Conservation (phyloP, 2,329 filamentous ascomycete genomes). For the Monosporascus cannonballus region DNA sequence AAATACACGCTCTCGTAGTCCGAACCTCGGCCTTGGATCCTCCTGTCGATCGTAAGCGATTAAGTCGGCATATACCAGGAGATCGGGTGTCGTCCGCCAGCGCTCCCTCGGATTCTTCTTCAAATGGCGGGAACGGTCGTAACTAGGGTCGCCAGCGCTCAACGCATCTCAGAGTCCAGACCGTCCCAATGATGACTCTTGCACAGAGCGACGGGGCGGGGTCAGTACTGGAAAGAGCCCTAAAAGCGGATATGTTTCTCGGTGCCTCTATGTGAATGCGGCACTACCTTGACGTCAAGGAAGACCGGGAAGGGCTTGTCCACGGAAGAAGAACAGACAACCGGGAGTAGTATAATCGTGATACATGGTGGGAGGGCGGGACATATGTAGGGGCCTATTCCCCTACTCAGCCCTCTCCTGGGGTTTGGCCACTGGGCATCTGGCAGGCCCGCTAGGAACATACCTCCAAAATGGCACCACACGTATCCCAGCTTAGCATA, state of each 20-base stretch:
- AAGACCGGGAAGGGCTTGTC: neutral
- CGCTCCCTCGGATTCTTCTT: too few species aligned
- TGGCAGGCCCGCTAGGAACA: neutral
- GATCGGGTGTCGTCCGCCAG: too few species aligned
- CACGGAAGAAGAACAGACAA: neutral
- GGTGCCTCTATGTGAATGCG: neutral
- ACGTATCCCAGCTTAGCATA: neutral
- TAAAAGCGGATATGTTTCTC: neutral
- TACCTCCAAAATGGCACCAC: neutral
- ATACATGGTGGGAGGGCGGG: neutral
- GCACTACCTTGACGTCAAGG: neutral
- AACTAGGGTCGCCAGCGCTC: neutral
- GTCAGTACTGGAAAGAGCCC: too few species aligned
- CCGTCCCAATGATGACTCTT: neutral
- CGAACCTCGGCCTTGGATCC: neutral
- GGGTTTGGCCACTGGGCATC: too few species aligned
- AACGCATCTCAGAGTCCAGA: neutral
- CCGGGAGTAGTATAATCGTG: neutral
- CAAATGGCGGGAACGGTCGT: neutral
- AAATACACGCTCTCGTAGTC: neutral
- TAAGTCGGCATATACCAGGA: too few species aligned
- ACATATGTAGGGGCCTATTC: neutral
- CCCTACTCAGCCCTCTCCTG: neutral
- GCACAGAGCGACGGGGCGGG: neutral
- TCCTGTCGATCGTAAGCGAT: neutral